phyloP scores from a whole-genome alignment of 1,284 basidiomycete species.

The Cutaneotrichosporon sp. region DNA sequence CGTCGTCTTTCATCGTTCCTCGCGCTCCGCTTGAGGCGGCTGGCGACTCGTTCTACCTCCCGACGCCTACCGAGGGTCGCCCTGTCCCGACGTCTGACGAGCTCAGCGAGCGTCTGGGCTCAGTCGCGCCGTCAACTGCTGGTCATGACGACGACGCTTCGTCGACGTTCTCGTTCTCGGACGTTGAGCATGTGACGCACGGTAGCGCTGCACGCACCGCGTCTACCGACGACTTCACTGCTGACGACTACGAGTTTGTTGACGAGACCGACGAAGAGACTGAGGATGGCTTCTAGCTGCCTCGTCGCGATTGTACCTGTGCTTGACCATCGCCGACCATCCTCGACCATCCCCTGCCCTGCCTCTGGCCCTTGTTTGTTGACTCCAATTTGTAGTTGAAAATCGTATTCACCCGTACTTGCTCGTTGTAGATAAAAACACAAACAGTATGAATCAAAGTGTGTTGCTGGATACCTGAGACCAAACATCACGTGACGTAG shows the following conservation, averaged over 20 bases:
- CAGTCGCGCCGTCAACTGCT: conserved; percentile 15
- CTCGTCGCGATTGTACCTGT: background rate
- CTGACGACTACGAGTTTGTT: conserved; percentile 26
- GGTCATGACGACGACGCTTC: conserved; percentile 23
- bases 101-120: conserved; percentile 15
- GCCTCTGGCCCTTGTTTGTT: background rate
- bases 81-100: conserved; percentile 14
- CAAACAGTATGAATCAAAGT: conserved; percentile 4
- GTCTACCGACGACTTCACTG: conserved; percentile 12
- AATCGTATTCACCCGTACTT: background rate
- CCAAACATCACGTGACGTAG: conserved; percentile 2
- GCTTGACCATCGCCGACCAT: background rate
- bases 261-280: conserved; percentile 28
- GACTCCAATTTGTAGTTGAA: conserved; percentile 1
- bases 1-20: conserved; percentile 40
- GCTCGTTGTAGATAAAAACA: background rate
- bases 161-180: conserved; percentile 24
- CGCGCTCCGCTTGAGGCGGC: conserved; percentile 13
- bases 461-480: background rate
- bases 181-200: conserved; percentile 16
- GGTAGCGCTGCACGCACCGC: conserved; percentile 1
- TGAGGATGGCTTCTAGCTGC: conserved; percentile 22
- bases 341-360: background rate
- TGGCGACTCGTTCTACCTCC: conserved; percentile 21
- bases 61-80: conserved; percentile 13